Percentiles rank a stretch among this genome's conserved stretches.
These are phyloP conservation scores for Solanum okadae DNA, from an alignment of 257 asterid genomes.

Conservation along the genomic window DNA sequence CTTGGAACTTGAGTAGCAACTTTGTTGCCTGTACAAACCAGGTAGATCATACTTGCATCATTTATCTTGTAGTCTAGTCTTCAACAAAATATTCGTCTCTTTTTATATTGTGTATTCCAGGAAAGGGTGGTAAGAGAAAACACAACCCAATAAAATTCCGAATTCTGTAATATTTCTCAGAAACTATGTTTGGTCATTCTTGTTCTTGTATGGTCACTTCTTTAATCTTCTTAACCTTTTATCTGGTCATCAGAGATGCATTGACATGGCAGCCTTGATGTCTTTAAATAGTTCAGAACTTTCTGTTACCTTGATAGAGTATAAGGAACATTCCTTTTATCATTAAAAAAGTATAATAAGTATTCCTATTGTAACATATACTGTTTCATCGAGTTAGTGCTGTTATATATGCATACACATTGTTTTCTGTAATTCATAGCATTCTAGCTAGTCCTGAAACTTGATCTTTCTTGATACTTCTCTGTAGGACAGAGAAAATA, in stretches of 20 bases:
- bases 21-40: conserved; percentile 94
- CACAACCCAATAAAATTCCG: neutral
- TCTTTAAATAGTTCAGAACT: neutral
- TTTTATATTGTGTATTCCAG: neutral
- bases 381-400: neutral
- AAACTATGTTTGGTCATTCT: neutral
- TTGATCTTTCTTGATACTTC: conserved; percentile 1
- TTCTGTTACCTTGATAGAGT: neutral
- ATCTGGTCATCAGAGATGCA: neutral
- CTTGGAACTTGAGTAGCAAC: conserved; percentile 94
- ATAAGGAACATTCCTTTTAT: neutral
- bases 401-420: neutral
- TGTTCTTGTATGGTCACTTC: neutral
- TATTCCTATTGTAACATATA: neutral
- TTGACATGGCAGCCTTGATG: neutral
- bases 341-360: neutral
- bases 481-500: conserved; percentile 78
- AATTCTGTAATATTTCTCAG: neutral
- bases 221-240: neutral
- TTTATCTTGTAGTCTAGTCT: neutral
- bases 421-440: neutral
- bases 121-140: neutral
- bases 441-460: neutral
- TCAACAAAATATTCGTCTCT: neutral
- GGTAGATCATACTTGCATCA: conserved; percentile 29